These are phyloP conservation scores for Termitomyces sp. DNA, from an alignment of 768 basidiomycete genomes.

Conservation along the genomic window DNA sequence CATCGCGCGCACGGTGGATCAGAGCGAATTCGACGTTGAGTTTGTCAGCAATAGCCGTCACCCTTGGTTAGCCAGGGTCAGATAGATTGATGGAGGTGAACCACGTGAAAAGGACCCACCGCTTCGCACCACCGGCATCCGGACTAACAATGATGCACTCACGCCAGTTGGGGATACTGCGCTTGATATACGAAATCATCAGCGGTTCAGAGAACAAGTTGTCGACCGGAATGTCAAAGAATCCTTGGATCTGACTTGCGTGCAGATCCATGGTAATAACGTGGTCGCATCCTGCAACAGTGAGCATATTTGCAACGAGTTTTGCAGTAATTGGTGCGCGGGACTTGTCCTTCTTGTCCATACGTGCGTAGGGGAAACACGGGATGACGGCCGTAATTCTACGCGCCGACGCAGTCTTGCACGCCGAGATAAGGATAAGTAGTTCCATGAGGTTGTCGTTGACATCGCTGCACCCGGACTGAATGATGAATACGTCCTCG, in stretches of 20 bases:
- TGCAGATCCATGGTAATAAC: conserved; percentile 99
- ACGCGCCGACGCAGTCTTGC: conserved; percentile 93
- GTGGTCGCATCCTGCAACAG: conserved; percentile 95
- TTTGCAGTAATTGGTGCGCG: conserved; percentile 98
- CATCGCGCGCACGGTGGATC: conserved; percentile 87
- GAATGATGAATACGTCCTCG: conserved; percentile 98
- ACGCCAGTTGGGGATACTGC: conserved; percentile 80
- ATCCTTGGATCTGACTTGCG: conserved; percentile 97
- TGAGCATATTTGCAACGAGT: conserved; percentile 97
- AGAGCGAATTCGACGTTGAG: conserved; percentile 93
- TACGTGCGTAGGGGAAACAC: conserved; percentile 94
- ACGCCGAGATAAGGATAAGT: conserved; percentile 96
- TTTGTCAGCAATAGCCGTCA: conserved; percentile 93
- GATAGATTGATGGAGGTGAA: conserved; percentile 2
- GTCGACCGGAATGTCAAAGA: conserved; percentile 98
- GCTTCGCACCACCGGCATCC: conserved; percentile 97
- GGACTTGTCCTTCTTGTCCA: conserved; percentile 98
- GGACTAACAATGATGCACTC: conserved; percentile 92
- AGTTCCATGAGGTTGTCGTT: conserved; percentile 99
- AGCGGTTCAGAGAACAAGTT: conserved; percentile 96
- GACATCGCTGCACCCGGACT: conserved; percentile 84
- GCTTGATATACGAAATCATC: conserved; percentile 92
- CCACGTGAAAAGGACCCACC: conserved; percentile 49
- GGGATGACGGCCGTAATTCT: conserved; percentile 97
- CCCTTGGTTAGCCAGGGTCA: conserved; percentile 42